Percentiles rank a stretch among this genome's conserved stretches.
Conservation (phyloP, 1,284 basidiomycete genomes). For the Ustilago loliicola region DNA sequence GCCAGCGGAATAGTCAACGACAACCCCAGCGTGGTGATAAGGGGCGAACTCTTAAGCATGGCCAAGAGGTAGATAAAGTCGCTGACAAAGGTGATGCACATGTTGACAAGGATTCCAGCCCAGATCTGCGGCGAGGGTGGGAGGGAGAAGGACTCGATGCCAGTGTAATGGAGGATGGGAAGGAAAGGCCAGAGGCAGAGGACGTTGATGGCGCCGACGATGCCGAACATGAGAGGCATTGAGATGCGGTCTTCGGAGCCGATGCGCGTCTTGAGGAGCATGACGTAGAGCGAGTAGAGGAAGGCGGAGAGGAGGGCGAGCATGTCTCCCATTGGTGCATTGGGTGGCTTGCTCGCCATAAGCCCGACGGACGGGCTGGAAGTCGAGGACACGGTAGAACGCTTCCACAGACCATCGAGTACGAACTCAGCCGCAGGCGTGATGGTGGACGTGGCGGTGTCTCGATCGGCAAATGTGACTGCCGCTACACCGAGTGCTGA, state of each 20-base stretch:
- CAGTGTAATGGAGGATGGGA: conserved; percentile 81
- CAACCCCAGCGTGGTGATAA: conserved; percentile 90
- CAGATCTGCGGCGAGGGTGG: conserved; percentile 78
- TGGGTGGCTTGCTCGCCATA: conserved; percentile 28
- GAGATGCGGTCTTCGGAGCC: conserved; percentile 72
- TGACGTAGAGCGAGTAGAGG: conserved; percentile 90
- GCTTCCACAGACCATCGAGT: conserved; percentile 34
- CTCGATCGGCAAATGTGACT: conserved; percentile 75
- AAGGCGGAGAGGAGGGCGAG: conserved; percentile 67
- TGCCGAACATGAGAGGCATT: conserved; percentile 73
- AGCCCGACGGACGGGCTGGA: neutral
- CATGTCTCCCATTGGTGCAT: conserved; percentile 63
- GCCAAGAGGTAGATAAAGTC: conserved; percentile 73
- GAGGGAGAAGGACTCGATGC: conserved; percentile 81
- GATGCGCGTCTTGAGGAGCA: conserved; percentile 80
- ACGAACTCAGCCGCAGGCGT: neutral
- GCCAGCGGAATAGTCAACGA: conserved; percentile 95
- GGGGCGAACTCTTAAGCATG: conserved; percentile 93
- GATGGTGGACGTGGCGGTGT: conserved; percentile 26
- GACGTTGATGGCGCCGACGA: conserved; percentile 89
- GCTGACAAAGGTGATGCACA: conserved; percentile 74
- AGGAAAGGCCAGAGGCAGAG: conserved; percentile 84
- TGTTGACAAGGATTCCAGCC: conserved; percentile 82
- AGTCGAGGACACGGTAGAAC: neutral
- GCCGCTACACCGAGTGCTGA: conserved; percentile 88